These are phyloP conservation scores for Pleurotus sapidus DNA, from an alignment of 768 basidiomycete species.

Conservation along the genomic window DNA sequence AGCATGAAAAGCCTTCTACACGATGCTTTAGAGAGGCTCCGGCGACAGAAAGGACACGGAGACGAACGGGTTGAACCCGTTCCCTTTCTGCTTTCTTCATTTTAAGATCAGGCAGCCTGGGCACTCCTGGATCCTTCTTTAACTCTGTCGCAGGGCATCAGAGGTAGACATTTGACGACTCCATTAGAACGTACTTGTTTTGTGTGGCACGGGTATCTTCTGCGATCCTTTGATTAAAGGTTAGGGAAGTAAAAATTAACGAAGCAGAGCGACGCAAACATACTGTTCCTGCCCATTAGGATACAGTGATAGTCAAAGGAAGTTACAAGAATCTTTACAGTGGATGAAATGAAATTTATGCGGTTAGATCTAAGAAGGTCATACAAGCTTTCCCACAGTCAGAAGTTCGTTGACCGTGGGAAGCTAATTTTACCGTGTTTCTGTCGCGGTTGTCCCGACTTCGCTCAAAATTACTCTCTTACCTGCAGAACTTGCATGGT, in stretches of 20 bases:
- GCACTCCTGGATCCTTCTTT: conserved; percentile 88
- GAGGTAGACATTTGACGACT: too few species aligned
- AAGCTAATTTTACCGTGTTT: too few species aligned
- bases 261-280: neutral
- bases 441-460: too few species aligned
- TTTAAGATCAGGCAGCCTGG: conserved; percentile 76
- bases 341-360: too few species aligned
- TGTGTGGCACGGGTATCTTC: conserved; percentile 1
- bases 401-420: too few species aligned
- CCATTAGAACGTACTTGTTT: neutral
- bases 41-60: neutral
- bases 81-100: conserved; percentile 26
- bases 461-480: too few species aligned
- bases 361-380: too few species aligned
- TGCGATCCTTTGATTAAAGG: neutral
- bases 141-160: conserved; percentile 45
- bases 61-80: conserved; percentile 38
- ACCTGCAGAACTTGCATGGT: too few species aligned
- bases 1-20: conserved; percentile 20
- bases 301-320: too few species aligned
- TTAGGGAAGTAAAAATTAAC: neutral
- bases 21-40: neutral
- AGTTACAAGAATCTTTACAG: too few species aligned
- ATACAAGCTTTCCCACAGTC: neutral
- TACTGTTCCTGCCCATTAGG: neutral